A percentile compares a stretch with the other conserved stretches of the same genome.
These are phyloP conservation scores for Friedmanniomyces simplex DNA, from an alignment of 495 filamentous ascomycete species.

Conservation along the genomic window DNA sequence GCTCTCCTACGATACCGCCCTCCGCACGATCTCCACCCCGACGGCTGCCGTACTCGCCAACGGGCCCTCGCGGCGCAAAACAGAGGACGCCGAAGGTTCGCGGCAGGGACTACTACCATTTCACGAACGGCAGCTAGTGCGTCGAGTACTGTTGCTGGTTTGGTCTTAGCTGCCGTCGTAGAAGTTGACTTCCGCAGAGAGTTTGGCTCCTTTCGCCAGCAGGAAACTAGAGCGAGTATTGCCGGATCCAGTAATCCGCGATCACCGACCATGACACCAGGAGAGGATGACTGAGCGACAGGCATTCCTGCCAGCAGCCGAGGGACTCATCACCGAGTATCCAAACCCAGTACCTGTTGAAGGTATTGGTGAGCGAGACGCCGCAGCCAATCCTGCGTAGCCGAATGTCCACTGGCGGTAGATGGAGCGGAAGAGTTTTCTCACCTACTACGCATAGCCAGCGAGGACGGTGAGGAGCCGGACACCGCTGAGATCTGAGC, in stretches of 20 bases:
- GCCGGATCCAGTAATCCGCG: conserved; percentile 46
- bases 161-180: conserved; percentile 50
- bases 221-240: conserved; percentile 53
- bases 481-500: no score
- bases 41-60: conserved; percentile 33
- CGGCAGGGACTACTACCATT: no score
- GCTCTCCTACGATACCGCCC: conserved; percentile 46
- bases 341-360: conserved; percentile 55
- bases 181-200: conserved; percentile 44
- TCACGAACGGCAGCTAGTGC: no score
- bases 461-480: no score
- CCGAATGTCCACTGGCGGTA: no score
- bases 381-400: no score
- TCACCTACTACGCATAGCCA: no score
- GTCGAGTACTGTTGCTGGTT: conserved; percentile 47
- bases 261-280: conserved; percentile 45
- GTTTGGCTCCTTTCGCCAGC: conserved; percentile 35
- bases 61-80: conserved; percentile 50
- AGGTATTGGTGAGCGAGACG: conserved; percentile 40
- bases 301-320: conserved; percentile 48
- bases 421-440: no score
- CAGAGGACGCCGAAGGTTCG: no score
- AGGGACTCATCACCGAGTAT: conserved; percentile 59
- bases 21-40: conserved; percentile 46
- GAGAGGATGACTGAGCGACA: conserved; percentile 13